These are phyloP conservation scores for Colletotrichum lentis DNA, from an alignment of 2,329 filamentous ascomycete genomes.

Conservation along the genomic window DNA sequence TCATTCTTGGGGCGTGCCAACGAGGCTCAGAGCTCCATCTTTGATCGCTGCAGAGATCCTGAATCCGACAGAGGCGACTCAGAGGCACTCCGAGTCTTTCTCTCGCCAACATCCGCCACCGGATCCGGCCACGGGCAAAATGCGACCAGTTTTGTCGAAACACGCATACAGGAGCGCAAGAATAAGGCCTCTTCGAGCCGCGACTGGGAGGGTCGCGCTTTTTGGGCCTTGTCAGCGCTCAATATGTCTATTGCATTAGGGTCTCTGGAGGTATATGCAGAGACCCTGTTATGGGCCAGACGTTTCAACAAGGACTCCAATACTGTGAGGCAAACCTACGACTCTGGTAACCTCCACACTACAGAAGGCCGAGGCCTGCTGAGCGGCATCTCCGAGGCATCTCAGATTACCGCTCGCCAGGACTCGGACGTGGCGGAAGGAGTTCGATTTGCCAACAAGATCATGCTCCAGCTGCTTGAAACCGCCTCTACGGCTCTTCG, in stretches of 20 bases:
- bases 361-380: not conserved
- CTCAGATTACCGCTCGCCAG: not conserved
- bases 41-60: not conserved
- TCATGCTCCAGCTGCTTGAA: slow-evolving; percentile 18
- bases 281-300: slow-evolving; percentile 43
- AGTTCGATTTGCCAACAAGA: slow-evolving; percentile 2
- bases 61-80: slow-evolving; percentile 4
- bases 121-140: too few relatives aligned
- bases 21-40: not conserved
- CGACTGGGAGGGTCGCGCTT: slow-evolving; percentile 39
- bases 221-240: slow-evolving; percentile 44
- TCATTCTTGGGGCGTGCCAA: not conserved
- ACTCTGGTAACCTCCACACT: not conserved
- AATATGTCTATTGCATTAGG: slow-evolving; percentile 43
- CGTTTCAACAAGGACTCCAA: slow-evolving; percentile 45
- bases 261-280: slow-evolving; percentile 40
- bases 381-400: not conserved
- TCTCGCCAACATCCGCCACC: not conserved
- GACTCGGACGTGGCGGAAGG: not conserved
- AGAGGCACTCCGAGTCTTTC: not conserved
- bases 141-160: not conserved
- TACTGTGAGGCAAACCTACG: slow-evolving; percentile 39
- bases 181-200: slow-evolving; percentile 40
- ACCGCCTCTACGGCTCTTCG: slow-evolving; percentile 14
- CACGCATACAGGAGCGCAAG: slow-evolving; percentile 38